phyloP scores from a whole-genome alignment of 2,329 filamentous ascomycete species.

The Xylariaceae sp. region DNA sequence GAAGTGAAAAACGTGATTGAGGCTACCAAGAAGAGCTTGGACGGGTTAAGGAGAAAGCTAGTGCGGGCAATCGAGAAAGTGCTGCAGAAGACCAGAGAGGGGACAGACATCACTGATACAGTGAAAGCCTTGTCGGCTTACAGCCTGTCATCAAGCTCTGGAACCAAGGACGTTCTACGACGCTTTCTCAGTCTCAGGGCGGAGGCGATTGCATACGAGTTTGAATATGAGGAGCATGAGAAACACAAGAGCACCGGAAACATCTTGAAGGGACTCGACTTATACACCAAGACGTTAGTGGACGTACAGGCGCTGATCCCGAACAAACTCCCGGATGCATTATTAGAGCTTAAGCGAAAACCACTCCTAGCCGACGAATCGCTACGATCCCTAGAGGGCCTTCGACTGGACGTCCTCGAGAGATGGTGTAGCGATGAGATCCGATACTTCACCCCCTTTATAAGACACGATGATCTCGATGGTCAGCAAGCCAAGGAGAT shows the following conservation, averaged over 20 bases:
- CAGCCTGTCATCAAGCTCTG: slow-evolving; percentile 73
- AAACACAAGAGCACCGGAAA: slow-evolving; percentile 39
- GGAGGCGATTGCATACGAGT: slow-evolving; percentile 58
- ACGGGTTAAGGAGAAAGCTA: slow-evolving; percentile 56
- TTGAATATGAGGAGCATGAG: slow-evolving; percentile 45
- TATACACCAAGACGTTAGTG: slow-evolving; percentile 72
- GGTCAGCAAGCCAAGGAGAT: slow-evolving; percentile 54
- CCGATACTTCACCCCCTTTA: slow-evolving; percentile 78
- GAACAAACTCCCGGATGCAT: slow-evolving; percentile 60
- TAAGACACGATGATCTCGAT: slow-evolving; percentile 71
- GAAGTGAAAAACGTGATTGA: slow-evolving; percentile 44
- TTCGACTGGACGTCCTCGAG: slow-evolving; percentile 72
- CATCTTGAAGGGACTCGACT: slow-evolving; percentile 59
- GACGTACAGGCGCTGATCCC: slow-evolving; percentile 74
- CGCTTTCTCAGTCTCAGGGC: slow-evolving; percentile 72
- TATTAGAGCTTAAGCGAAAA: slow-evolving; percentile 62
- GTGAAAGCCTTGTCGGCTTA: slow-evolving; percentile 75
- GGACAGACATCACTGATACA: slow-evolving; percentile 46
- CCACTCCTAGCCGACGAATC: slow-evolving; percentile 67
- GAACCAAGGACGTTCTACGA: slow-evolving; percentile 69
- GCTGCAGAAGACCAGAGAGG: slow-evolving; percentile 55
- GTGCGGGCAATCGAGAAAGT: slow-evolving; percentile 64
- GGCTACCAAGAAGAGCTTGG: slow-evolving; percentile 57
- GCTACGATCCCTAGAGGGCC: slow-evolving; percentile 59
- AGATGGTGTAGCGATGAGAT: slow-evolving; percentile 80